Percentiles rank a stretch among this genome's conserved stretches.
These are phyloP conservation scores for Rhizophagus sp. DNA, from an alignment of 192 early-diverging fungal genomes.

Conservation along the genomic window DNA sequence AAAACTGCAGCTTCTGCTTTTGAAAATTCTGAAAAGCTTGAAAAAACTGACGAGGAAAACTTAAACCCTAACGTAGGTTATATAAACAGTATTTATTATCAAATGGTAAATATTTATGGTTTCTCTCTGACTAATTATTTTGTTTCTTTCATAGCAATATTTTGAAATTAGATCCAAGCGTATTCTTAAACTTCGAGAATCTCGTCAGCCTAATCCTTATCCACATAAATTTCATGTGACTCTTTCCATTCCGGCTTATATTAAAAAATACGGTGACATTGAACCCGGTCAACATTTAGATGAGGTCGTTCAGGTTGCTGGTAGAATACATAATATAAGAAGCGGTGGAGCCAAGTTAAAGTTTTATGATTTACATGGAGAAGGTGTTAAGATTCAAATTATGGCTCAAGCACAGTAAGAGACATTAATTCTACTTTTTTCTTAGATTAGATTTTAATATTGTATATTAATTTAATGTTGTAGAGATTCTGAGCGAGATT, in stretches of 20 bases:
- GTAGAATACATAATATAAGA: conserved; percentile 96
- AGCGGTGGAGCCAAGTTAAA: conserved; percentile 84
- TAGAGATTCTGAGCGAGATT: conserved; percentile 62
- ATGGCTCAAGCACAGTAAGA: conserved; percentile 78
- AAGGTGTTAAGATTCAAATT: conserved; percentile 93
- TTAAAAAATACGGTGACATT: conserved; percentile 76
- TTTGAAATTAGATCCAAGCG: conserved; percentile 95
- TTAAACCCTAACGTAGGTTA: conserved; percentile 78
- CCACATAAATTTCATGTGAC: conserved; percentile 98
- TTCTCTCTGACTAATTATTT: neutral
- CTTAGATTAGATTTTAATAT: neutral
- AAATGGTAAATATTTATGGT: neutral
- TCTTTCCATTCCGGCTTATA: conserved; percentile 82
- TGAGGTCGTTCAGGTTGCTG: conserved; percentile 77
- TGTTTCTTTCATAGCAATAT: conserved; percentile 65
- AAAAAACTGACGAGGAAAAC: conserved; percentile 73
- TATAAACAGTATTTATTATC: neutral
- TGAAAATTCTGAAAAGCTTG: conserved; percentile 44
- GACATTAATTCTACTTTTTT: conserved; percentile 34
- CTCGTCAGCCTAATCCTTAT: conserved; percentile 87
- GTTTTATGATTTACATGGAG: conserved; percentile 95
- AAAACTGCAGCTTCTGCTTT: conserved; percentile 53
- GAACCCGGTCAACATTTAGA: conserved; percentile 70
- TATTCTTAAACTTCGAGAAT: conserved; percentile 79
- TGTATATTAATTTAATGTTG: neutral